Evolutionary conservation across 2,329 filamentous ascomycete species (phyloP), one percentile per base, ranked within the genome.

Genomic region (Paramyrothecium roridum): DNA sequence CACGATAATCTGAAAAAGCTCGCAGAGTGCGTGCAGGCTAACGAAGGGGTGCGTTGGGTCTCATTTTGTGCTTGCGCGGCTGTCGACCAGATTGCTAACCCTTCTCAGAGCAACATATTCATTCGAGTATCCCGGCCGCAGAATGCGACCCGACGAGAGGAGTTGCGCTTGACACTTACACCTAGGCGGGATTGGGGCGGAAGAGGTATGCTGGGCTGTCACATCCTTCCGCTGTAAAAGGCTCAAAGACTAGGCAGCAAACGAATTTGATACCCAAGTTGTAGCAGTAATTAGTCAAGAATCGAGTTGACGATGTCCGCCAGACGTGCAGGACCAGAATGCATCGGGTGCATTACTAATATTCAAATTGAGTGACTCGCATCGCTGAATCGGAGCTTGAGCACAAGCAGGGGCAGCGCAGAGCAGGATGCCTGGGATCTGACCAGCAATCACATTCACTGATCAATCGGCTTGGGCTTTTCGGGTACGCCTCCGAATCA

Each of bases 121-220:
- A 89, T 96, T 54, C 89, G 86, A 67, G 78, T 87, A 49, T 81
- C 78, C 52, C 81, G 84, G 54, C 74, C 76, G 58, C 68, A 70
- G 49, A 74, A 70, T 40, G 72, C 70, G 53, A 74, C 67, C 48
- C 67, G 65, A 61, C 72, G 70, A 54, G 77, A 80, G 65, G 82
- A 91, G 61, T 71, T 95, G 56, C 81, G 86, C 55, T 73, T 97
- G 65, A 86, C 83, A 60, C 75, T 99, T 60, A 90, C 80, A 50
- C 93, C 93, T 53, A 82, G 85, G 63, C 83, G 85, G 48, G 81
- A 93, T 67, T 99, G 95, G 93, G 93, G 93, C 62, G 95, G 95
- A 30, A 82, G 91, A 71, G 95, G 93, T 13, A 76, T 96, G 70
- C 76, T 99, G 65, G 93, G 93, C 54, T 99, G 93, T 71, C 93